phyloP scores from a whole-genome alignment of 73 alveolate genomes.

The Paramecium tetraurelia region DNA sequence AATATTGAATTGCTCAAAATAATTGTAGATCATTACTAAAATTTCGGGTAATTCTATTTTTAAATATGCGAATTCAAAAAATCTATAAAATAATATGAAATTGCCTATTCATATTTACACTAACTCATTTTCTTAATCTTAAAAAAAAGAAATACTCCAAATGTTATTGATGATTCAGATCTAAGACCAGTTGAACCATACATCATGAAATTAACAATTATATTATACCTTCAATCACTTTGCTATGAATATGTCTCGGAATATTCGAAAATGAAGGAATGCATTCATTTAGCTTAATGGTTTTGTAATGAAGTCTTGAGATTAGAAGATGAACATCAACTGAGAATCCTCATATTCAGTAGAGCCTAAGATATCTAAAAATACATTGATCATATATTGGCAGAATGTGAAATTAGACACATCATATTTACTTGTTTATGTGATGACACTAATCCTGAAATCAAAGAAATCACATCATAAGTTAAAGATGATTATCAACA shows the following conservation, averaged over 20 bases:
- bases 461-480: background rate
- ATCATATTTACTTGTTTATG: background rate
- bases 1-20: background rate
- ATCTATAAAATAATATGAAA: background rate
- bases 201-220: background rate
- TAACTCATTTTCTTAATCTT: background rate
- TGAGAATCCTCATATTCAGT: background rate
- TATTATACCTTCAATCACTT: background rate
- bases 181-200: background rate
- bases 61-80: slow-evolving; percentile 2
- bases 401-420: slow-evolving; percentile 21
- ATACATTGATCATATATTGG: background rate
- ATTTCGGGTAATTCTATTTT: background rate
- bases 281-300: slow-evolving; percentile 14
- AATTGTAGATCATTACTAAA: background rate
- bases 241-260: slow-evolving; percentile 22
- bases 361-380: background rate
- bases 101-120: background rate
- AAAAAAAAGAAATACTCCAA: background rate
- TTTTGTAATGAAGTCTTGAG: slow-evolving; percentile 13
- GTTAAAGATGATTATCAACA: background rate
- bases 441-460: background rate
- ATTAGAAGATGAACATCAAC: slow-evolving; percentile 6
- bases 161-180: background rate
- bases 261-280: slow-evolving; percentile 36